Evolutionary conservation across 2,329 filamentous ascomycete genomes (phyloP), one percentile per base, ranked within the genome.

Genomic region (Fusarium sp.): DNA sequence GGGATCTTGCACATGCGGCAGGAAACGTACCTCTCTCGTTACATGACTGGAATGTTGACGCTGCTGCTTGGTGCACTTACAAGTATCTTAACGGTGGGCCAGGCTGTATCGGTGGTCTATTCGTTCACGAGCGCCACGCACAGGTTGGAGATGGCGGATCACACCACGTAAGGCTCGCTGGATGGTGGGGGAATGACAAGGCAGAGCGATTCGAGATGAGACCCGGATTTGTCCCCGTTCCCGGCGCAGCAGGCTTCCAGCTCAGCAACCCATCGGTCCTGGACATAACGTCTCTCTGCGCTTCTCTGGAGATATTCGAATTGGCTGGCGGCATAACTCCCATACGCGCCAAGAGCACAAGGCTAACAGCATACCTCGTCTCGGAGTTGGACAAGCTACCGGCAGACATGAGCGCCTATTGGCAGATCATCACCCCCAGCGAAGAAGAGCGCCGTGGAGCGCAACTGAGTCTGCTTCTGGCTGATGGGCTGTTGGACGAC

Each of bases 81-180:
- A 97, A 97, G 80, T 97, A 97, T 79, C 84, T 96, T 73, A 96
- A 95, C 75, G 87, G 89, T 45, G 93, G 93, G 0, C 92, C 93
- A 0, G 93, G 93, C 6, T 86, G 88, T 13, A 95, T 94, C 67
- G 92, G 88, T 9, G 92, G 90, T 1, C 80, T 91, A 2, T 97
- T 94, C 74, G 90, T 97, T 26, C 92, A 96, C 76, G 86, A 92
- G 72, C 83, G 82, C 30, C 91, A 95, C 75, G 86, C 89, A 15
- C 77, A 77, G 13, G 87, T 91, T 16, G 75, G 73, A 31, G 76
- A 80, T 16, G 70, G 75, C 18, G 72, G 70, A 8, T 78, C 80
- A 28, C 92, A 89, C 73, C 83, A 83, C 28, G 88, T 86, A 38
- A 85, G 93, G 15, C 81, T 96, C 16, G 84, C 88, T 15, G 93